A percentile compares a stretch with the other conserved stretches of the same genome.
phyloP scores from a whole-genome alignment of 345 rosid species.

The Rhodomyrtus tomentosa region DNA sequence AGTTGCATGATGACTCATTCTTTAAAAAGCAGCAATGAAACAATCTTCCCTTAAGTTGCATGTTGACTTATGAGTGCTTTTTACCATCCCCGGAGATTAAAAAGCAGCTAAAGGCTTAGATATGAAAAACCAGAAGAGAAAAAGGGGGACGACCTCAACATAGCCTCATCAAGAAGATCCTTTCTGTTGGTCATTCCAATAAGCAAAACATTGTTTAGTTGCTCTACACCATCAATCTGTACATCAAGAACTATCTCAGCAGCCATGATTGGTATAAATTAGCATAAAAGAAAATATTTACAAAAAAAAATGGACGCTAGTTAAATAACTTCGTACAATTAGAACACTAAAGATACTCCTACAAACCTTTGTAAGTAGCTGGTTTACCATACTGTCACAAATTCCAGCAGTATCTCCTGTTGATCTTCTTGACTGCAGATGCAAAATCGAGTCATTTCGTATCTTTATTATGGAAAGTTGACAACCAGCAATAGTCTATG shows the following conservation, averaged over 20 bases:
- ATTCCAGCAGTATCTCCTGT: slow-evolving; percentile 96
- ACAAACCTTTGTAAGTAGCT: slow-evolving; percentile 90
- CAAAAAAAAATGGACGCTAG: neutral
- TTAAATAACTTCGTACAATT: neutral
- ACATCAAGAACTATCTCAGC: neutral
- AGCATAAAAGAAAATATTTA: neutral
- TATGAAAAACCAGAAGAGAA: neutral
- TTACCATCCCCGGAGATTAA: neutral
- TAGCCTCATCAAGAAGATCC: slow-evolving; percentile 98
- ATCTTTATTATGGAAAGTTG: neutral
- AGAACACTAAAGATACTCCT: neutral
- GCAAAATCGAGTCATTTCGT: neutral
- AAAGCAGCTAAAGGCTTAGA: neutral
- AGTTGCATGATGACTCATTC: neutral
- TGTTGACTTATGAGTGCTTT: neutral
- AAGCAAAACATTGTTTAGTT: slow-evolving; percentile 91
- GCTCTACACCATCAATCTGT: slow-evolving; percentile 99
- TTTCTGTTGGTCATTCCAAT: slow-evolving; percentile 99
- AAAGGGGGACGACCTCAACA: slow-evolving; percentile 43
- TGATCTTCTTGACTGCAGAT: slow-evolving; percentile 85
- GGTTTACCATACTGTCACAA: slow-evolving; percentile 95
- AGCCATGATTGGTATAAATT: neutral
- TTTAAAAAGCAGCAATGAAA: neutral
- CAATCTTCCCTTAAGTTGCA: neutral
- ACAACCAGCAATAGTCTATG: neutral